These are phyloP conservation scores for Psidium friedrichsthalianum DNA, from an alignment of 345 rosid species.

Conservation along the genomic window DNA sequence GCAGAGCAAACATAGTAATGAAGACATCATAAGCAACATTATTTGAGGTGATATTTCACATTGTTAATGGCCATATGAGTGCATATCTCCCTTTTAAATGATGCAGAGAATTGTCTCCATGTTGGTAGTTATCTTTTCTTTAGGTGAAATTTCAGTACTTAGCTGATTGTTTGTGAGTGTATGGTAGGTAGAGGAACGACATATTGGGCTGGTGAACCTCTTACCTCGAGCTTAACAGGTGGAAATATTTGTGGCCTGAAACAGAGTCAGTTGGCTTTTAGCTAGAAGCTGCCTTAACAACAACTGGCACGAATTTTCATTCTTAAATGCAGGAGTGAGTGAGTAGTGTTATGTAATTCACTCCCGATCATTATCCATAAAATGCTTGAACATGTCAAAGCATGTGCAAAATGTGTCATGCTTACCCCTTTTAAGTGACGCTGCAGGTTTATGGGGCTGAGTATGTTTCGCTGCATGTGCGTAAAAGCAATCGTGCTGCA, in stretches of 20 bases:
- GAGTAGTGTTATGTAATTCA: neutral
- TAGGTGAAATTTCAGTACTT: neutral
- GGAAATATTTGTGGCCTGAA: neutral
- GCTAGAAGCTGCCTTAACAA: neutral
- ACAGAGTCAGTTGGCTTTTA: neutral
- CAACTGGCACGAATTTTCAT: neutral
- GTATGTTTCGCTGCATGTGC: conserved; percentile 86
- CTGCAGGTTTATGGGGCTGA: conserved; percentile 88
- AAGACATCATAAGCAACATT: neutral
- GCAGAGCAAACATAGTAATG: neutral
- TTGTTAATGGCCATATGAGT: neutral
- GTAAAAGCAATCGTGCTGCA: conserved; percentile 96
- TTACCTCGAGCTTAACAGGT: neutral
- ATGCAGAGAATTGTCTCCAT: neutral
- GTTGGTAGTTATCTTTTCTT: neutral
- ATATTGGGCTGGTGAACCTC: neutral
- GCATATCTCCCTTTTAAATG: neutral
- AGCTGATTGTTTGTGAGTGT: neutral
- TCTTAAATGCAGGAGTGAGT: neutral
- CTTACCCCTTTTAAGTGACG: neutral
- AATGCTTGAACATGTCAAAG: neutral
- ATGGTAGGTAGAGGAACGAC: neutral
- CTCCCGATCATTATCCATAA: neutral
- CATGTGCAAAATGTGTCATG: neutral
- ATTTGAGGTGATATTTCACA: neutral